These are phyloP conservation scores for Hypoxylon sp. DNA, from an alignment of 2,329 filamentous ascomycete species.

Conservation along the genomic window DNA sequence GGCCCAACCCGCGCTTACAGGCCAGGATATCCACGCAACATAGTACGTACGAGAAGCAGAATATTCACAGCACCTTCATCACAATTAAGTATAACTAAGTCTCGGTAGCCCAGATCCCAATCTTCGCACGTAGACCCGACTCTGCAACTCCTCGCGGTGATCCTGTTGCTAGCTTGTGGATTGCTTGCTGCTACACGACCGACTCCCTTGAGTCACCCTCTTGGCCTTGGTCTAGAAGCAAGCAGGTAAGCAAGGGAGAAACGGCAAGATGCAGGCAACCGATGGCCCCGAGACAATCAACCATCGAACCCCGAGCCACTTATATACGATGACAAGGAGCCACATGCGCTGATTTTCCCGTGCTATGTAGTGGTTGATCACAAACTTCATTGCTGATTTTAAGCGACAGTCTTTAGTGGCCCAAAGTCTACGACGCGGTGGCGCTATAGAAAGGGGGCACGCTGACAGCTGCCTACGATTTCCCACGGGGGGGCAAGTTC, in stretches of 20 bases:
- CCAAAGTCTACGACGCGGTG: slow-evolving; percentile 13
- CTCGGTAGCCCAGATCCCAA: slow-evolving; percentile 7
- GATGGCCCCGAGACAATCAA: slow-evolving; percentile 38
- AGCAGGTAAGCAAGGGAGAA: slow-evolving; percentile 31
- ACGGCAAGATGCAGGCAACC: slow-evolving; percentile 44
- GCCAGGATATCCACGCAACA: slow-evolving; percentile 24
- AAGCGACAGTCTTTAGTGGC: slow-evolving; percentile 7
- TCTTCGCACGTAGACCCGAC: slow-evolving; percentile 22
- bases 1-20: slow-evolving; percentile 19
- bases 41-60: slow-evolving; percentile 10
- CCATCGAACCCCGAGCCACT: slow-evolving; percentile 27
- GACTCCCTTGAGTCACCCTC: slow-evolving; percentile 10
- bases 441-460: slow-evolving; percentile 16
- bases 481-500: slow-evolving; percentile 2
- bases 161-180: slow-evolving; percentile 12
- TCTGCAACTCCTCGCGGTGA: slow-evolving; percentile 11
- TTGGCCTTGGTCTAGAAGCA: slow-evolving; percentile 21
- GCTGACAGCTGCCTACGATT: slow-evolving; percentile 11
- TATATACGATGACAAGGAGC: slow-evolving; percentile 26
- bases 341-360: slow-evolving; percentile 24
- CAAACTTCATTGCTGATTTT: slow-evolving; percentile 20
- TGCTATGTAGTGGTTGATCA: slow-evolving; percentile 21
- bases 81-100: slow-evolving; percentile 2
- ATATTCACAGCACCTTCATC: slow-evolving; percentile 4
- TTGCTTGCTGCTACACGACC: slow-evolving; percentile 25